Evolutionary conservation across 768 basidiomycete genomes (phyloP).

Genomic region (Macrolepiota fuliginosa): DNA sequence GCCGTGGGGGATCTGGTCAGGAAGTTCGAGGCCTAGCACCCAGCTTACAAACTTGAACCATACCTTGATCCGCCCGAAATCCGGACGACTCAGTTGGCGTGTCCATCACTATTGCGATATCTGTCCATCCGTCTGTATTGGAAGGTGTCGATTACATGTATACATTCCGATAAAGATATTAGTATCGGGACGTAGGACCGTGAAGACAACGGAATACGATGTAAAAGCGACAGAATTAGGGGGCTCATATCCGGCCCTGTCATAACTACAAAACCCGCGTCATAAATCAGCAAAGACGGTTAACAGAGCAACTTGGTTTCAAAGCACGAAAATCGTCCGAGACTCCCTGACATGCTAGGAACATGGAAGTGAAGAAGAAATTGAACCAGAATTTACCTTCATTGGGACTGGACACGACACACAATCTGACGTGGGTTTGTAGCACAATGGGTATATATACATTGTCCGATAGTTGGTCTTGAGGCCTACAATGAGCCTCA

Average conservation of each 20-base stretch:
- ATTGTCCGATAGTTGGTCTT: not conserved
- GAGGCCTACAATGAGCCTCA: not conserved
- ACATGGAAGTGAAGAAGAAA: not conserved
- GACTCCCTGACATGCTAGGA: slow-evolving; percentile 33
- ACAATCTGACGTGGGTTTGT: not conserved
- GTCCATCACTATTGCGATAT: too few species aligned
- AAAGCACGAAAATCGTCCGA: slow-evolving; percentile 26
- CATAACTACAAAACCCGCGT: slow-evolving; percentile 51
- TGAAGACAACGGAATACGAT: too few species aligned
- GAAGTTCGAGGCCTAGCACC: too few species aligned
- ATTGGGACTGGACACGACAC: not conserved
- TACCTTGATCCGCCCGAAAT: too few species aligned
- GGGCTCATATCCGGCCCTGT: slow-evolving; percentile 93
- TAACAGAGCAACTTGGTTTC: slow-evolving; percentile 34
- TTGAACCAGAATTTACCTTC: slow-evolving; percentile 27
- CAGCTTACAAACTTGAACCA: too few species aligned
- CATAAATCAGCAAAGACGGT: slow-evolving; percentile 54
- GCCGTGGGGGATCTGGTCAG: too few species aligned
- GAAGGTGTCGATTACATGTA: too few species aligned
- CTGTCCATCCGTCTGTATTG: too few species aligned
- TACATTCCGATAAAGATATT: too few species aligned
- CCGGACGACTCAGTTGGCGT: too few species aligned
- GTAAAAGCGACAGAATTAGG: slow-evolving; percentile 11
- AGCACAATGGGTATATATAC: not conserved
- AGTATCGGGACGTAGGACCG: too few species aligned